A percentile compares a stretch with the other conserved stretches of the same genome.
phyloP scores from a whole-genome alignment of 257 asterid species.

The Apocynum venetum region DNA sequence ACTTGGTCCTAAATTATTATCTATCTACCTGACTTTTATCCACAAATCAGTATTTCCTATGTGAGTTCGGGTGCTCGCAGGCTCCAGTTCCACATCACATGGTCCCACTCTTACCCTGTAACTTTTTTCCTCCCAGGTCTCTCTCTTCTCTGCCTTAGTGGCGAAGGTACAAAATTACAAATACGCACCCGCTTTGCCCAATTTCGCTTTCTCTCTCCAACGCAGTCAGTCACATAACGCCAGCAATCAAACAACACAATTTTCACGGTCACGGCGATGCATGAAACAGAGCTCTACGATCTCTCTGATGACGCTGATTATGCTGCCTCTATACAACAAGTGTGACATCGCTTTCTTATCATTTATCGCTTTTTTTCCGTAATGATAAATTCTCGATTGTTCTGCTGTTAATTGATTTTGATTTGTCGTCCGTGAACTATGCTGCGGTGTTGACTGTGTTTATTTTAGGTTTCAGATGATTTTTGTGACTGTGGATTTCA shows the following conservation, averaged over 20 bases:
- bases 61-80: no score
- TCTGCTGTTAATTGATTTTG: background rate
- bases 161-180: constrained; percentile 11
- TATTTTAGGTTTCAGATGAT: background rate
- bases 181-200: background rate
- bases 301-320: constrained; percentile 92
- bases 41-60: no score
- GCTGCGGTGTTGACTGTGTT: background rate
- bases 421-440: background rate
- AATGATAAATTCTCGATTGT: background rate
- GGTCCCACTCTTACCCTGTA: constrained; percentile 9
- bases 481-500: constrained; percentile 7
- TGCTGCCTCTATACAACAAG: constrained; percentile 87
- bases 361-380: background rate
- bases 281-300: constrained; percentile 66
- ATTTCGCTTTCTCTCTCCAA: constrained; percentile 5
- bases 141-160: constrained; percentile 7
- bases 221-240: background rate
- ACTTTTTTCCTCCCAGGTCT: background rate
- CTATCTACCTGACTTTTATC: no score
- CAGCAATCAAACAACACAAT: constrained; percentile 2
- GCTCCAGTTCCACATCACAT: constrained; percentile 3
- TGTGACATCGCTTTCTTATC: constrained; percentile 17
- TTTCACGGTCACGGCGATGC: constrained; percentile 42
- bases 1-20: no score